Percentiles rank a stretch among this genome's conserved stretches.
phyloP scores from a whole-genome alignment of 148 eudicot species.

The Persicaria tinctoria region DNA sequence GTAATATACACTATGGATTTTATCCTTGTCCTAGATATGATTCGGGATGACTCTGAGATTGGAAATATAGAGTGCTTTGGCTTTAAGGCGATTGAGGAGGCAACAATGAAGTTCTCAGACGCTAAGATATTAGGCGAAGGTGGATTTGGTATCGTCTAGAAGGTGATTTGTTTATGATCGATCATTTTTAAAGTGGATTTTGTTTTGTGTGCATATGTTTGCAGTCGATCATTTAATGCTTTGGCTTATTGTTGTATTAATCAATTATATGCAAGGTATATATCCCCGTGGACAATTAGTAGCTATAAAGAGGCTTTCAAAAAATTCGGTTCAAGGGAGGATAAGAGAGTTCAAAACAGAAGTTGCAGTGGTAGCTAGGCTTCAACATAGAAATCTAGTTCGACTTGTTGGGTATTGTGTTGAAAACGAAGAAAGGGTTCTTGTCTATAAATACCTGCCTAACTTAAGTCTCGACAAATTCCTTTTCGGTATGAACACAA shows the following conservation, averaged over 20 bases:
- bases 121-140: too few relatives aligned
- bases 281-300: background rate
- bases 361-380: conserved; percentile 2
- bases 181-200: too few relatives aligned
- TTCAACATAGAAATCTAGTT: background rate
- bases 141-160: too few relatives aligned
- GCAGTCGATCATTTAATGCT: background rate
- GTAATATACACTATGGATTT: too few relatives aligned
- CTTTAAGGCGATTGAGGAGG: too few relatives aligned
- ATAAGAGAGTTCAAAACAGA: background rate
- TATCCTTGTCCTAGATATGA: too few relatives aligned
- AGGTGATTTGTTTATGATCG: too few relatives aligned
- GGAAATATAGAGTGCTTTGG: too few relatives aligned
- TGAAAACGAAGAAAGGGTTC: background rate
- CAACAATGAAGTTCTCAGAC: too few relatives aligned
- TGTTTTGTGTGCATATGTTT: too few relatives aligned
- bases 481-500: background rate
- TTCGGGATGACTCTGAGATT: too few relatives aligned
- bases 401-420: background rate
- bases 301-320: background rate
- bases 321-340: background rate
- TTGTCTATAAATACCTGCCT: background rate
- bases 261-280: background rate
- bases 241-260: background rate
- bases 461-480: background rate